phyloP scores from a whole-genome alignment of 2,329 filamentous ascomycete genomes.

The Venturia nashicola region DNA sequence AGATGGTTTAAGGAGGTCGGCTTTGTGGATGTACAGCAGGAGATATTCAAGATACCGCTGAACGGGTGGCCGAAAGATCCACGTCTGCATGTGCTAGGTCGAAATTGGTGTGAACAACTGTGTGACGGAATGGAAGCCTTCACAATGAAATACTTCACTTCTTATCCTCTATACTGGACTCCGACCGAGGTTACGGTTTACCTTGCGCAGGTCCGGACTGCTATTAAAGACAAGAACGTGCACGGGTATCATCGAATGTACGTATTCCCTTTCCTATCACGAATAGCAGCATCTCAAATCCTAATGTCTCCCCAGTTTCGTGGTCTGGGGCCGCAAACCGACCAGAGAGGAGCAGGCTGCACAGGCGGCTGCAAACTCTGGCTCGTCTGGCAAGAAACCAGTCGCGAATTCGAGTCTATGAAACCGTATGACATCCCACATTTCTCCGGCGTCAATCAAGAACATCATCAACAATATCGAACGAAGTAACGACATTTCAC shows the following conservation, averaged over 20 bases:
- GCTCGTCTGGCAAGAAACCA: neutral
- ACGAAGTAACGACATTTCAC: neutral
- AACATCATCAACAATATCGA: neutral
- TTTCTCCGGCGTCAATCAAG: neutral
- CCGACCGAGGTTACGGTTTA: conserved; percentile 32
- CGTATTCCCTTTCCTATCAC: conserved; percentile 12
- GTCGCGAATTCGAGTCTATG: neutral
- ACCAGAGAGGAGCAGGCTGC: neutral
- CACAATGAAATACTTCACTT: conserved; percentile 29
- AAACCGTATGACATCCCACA: neutral
- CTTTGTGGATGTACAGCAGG: conserved; percentile 44
- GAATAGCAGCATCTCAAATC: neutral
- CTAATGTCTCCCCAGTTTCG: conserved; percentile 5
- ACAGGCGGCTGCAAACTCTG: neutral
- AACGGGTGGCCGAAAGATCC: conserved; percentile 40
- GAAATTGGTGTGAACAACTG: conserved; percentile 35
- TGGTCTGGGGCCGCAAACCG: conserved; percentile 11
- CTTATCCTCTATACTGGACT: conserved; percentile 29
- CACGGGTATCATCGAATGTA: conserved; percentile 32
- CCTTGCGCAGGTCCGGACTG: conserved; percentile 29
- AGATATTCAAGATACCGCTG: conserved; percentile 39
- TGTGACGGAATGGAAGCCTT: conserved; percentile 32
- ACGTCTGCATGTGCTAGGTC: conserved; percentile 35
- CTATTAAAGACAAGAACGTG: conserved; percentile 25
- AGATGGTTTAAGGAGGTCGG: conserved; percentile 43